Conservation (phyloP, 257 asterid species). For the Solanum pinnatisectum region DNA sequence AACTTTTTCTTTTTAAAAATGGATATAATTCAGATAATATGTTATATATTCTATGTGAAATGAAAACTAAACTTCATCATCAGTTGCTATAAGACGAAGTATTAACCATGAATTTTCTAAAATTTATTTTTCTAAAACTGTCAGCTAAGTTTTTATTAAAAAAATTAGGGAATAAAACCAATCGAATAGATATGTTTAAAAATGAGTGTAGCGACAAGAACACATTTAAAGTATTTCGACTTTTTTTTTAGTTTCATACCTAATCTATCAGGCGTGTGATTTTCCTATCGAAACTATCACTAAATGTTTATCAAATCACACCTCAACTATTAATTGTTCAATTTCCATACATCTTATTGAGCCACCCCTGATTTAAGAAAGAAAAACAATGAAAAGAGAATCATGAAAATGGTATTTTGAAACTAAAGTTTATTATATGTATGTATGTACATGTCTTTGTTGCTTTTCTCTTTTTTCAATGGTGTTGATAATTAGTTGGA, state of each 20-base stretch:
- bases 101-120: not conserved
- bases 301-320: too few species aligned
- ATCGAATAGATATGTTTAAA: not conserved
- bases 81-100: not conserved
- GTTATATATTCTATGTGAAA: not conserved
- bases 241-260: too few species aligned
- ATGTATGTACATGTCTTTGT: not conserved
- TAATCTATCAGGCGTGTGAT: too few species aligned
- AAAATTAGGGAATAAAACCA: not conserved
- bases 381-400: not conserved
- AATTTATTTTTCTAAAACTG: not conserved
- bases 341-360: not conserved
- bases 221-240: not conserved
- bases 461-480: not conserved
- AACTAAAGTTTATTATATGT: not conserved
- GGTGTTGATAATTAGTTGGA: too few species aligned
- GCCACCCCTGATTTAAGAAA: not conserved
- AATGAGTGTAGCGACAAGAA: too few species aligned
- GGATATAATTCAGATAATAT: not conserved
- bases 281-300: not conserved
- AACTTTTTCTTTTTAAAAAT: not conserved
- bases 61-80: not conserved
- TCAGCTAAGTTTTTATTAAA: not conserved
- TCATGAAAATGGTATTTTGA: not conserved
- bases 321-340: too few species aligned